Conservation (phyloP, 139 green algal species). For the Closterium sp. region DNA sequence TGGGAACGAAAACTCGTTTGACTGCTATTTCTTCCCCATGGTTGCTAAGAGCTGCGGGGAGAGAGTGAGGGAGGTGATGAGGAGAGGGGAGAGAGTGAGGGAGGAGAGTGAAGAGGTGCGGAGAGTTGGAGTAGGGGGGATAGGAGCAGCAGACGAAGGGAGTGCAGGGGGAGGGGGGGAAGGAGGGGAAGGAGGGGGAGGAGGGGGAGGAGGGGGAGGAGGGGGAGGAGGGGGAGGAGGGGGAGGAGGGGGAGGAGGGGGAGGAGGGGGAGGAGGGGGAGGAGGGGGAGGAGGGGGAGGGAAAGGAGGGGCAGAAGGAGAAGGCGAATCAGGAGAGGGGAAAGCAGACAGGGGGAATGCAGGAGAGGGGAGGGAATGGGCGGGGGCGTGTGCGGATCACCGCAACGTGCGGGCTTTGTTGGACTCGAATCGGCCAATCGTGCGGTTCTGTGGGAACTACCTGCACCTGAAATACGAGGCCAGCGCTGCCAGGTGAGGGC, state of each 20-base stretch:
- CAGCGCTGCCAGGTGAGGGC: neutral
- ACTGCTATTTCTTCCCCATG: constrained; percentile 23
- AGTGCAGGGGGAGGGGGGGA: neutral
- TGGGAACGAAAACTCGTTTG: neutral
- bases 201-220: too few species aligned
- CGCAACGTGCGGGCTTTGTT: neutral
- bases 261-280: too few species aligned
- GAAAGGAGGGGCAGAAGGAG: too few species aligned
- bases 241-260: neutral
- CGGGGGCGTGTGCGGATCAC: neutral
- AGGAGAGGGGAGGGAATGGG: neutral
- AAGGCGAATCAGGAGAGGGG: too few species aligned
- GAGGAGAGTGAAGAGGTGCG: too few species aligned
- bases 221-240: neutral
- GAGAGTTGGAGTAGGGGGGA: neutral
- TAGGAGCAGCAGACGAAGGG: neutral
- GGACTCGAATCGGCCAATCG: neutral
- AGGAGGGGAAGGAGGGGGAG: too few species aligned
- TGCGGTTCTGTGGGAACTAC: neutral
- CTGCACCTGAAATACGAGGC: neutral
- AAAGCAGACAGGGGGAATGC: too few species aligned
- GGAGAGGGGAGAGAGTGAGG: neutral
- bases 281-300: neutral
- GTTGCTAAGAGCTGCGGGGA: neutral
- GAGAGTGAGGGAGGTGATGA: neutral